Conservation (phyloP, 805 yeast genomes). For the Metschnikowia cubensis region DNA sequence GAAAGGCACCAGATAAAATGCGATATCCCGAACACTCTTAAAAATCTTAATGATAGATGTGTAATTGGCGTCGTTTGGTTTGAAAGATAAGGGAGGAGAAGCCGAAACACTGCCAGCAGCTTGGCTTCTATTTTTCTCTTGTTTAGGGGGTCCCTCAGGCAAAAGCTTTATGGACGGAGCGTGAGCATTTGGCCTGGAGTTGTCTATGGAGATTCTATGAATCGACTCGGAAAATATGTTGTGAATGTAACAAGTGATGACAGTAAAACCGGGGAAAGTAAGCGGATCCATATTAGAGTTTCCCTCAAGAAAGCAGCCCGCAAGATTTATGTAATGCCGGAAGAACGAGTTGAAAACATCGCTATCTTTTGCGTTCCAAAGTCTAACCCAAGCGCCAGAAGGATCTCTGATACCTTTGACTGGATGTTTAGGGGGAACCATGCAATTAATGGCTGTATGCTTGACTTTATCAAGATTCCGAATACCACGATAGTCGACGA, state of each 20-base stretch:
- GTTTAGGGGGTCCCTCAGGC: background rate
- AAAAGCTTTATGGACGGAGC: constrained; percentile 2
- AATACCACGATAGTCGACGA: constrained; percentile 32
- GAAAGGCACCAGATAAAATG: constrained; percentile 21
- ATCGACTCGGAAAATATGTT: constrained; percentile 39
- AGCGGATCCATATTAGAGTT: constrained; percentile 5
- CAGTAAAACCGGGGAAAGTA: constrained; percentile 39
- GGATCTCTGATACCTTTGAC: constrained; percentile 52
- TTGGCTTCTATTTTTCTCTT: background rate
- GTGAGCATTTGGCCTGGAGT: background rate
- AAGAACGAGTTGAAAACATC: constrained; percentile 59
- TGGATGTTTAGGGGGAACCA: constrained; percentile 40
- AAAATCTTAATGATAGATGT: constrained; percentile 39
- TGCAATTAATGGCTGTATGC: constrained; percentile 29
- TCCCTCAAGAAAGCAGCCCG: constrained; percentile 11
- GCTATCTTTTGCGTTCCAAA: constrained; percentile 56
- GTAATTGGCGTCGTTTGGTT: constrained; percentile 33
- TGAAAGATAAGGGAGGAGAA: constrained; percentile 9
- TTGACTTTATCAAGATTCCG: constrained; percentile 28
- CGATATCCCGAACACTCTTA: constrained; percentile 35
- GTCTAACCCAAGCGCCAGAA: constrained; percentile 56
- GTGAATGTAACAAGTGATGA: constrained; percentile 43
- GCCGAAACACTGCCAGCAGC: constrained; percentile 6
- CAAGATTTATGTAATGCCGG: constrained; percentile 48
- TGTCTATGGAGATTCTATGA: constrained; percentile 12